Evolutionary conservation across 1,139 yeast genomes (phyloP).

Genomic region (Blastobotrys elegans): DNA sequence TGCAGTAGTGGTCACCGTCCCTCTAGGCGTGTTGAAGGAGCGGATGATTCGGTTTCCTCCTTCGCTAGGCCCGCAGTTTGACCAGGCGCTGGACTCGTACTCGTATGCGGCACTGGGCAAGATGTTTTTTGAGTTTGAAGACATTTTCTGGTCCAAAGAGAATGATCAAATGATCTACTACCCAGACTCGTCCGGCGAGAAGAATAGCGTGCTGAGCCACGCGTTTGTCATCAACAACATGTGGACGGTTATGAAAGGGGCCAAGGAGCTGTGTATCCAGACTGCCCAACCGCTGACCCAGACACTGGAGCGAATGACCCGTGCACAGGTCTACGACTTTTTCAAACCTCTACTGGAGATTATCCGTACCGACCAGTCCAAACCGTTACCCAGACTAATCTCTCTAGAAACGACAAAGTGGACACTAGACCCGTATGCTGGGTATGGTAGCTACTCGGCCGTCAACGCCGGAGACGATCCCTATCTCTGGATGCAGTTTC

Average conservation of each 20-base stretch:
- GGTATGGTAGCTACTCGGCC: slow-evolving; percentile 69
- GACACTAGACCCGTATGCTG: slow-evolving; percentile 63
- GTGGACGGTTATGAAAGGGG: slow-evolving; percentile 21
- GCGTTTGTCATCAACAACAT: slow-evolving; percentile 26
- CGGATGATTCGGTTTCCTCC: slow-evolving; percentile 37
- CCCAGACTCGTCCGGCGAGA: slow-evolving; percentile 20
- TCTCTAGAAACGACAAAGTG: slow-evolving; percentile 56
- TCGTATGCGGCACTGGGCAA: slow-evolving; percentile 76
- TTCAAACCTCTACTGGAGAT: slow-evolving; percentile 24
- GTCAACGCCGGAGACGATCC: slow-evolving; percentile 52
- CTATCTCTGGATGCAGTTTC: slow-evolving; percentile 50
- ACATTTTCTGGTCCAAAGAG: slow-evolving; percentile 56
- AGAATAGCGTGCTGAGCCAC: slow-evolving; percentile 21
- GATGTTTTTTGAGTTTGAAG: slow-evolving; percentile 66
- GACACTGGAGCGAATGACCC: slow-evolving; percentile 23
- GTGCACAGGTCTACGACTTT: slow-evolving; percentile 22
- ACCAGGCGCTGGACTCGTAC: slow-evolving; percentile 44
- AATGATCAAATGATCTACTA: slow-evolving; percentile 37
- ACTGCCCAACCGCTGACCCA: slow-evolving; percentile 25
- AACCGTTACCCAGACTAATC: slow-evolving; percentile 42
- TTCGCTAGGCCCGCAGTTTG: slow-evolving; percentile 45
- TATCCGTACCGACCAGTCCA: slow-evolving; percentile 24
- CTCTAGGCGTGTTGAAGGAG: slow-evolving; percentile 54
- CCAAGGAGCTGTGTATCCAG: slow-evolving; percentile 26
- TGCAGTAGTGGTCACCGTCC: slow-evolving; percentile 63